Conservation (phyloP, 2,329 filamentous ascomycete species). For the Fusarium devonianum region DNA sequence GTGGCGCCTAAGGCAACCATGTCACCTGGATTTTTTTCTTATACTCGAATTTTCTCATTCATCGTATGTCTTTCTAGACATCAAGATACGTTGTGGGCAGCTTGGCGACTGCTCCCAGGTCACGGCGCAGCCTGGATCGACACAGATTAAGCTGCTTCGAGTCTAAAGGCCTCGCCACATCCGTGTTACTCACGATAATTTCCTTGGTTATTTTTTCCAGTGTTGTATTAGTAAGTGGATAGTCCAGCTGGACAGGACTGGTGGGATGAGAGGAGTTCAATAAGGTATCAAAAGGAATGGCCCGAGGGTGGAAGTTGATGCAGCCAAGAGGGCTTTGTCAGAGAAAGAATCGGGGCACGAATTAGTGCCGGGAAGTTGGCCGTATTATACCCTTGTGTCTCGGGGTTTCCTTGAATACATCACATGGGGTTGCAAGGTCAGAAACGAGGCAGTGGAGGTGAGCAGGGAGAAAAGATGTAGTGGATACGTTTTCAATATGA, state of each 20-base stretch:
- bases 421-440: conserved; percentile 23
- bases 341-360: conserved; percentile 24
- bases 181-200: conserved; percentile 12
- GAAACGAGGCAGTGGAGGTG: background rate
- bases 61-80: conserved; percentile 3
- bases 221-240: conserved; percentile 37
- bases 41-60: background rate
- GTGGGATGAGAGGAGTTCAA: background rate
- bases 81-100: background rate
- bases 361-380: background rate
- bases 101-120: too few relatives aligned
- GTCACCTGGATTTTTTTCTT: background rate
- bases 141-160: background rate
- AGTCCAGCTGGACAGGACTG: conserved; percentile 23
- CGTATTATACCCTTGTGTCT: background rate
- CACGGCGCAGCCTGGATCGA: background rate
- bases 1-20: conserved; percentile 5
- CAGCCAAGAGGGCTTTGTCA: too few relatives aligned
- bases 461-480: conserved; percentile 11
- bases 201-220: conserved; percentile 23
- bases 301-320: too few relatives aligned
- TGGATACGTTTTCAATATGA: too few relatives aligned
- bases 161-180: background rate
- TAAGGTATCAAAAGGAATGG: conserved; percentile 9
- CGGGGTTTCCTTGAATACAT: conserved; percentile 21